Conservation (phyloP, 331 rosid species). For the Erythrophleum ivorense region DNA sequence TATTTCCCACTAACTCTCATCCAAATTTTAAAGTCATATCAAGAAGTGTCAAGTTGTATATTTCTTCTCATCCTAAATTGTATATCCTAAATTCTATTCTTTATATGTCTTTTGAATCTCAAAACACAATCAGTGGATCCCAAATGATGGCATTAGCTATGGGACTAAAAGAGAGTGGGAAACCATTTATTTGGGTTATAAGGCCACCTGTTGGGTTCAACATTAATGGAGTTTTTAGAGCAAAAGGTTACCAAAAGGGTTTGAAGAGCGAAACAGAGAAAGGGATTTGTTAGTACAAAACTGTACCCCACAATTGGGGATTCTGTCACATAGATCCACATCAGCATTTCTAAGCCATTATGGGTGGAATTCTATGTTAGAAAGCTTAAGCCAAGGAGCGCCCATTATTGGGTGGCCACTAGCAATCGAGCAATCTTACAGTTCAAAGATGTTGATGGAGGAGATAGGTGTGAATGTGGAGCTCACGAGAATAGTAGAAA, state of each 20-base stretch:
- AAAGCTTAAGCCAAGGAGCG: constrained; percentile 65
- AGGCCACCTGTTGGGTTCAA: constrained; percentile 67
- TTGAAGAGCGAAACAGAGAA: constrained; percentile 51
- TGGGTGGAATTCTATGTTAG: constrained; percentile 52
- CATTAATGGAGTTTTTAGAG: constrained; percentile 50
- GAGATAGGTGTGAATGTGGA: constrained; percentile 65
- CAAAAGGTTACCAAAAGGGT: constrained; percentile 59
- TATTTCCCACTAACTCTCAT: too few relatives aligned
- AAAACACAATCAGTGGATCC: constrained; percentile 57
- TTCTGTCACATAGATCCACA: constrained; percentile 51
- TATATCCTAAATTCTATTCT: constrained; percentile 45
- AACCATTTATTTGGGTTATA: constrained; percentile 61
- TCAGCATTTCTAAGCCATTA: constrained; percentile 17
- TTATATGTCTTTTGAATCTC: constrained; percentile 75
- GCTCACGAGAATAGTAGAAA: constrained; percentile 51
- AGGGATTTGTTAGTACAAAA: constrained; percentile 53
- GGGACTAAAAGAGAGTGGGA: constrained; percentile 63
- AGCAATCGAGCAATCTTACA: constrained; percentile 65
- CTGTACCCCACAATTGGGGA: constrained; percentile 74
- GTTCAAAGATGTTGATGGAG: constrained; percentile 68
- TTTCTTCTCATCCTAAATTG: too few relatives aligned
- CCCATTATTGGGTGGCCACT: constrained; percentile 73
- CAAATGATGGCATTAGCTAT: constrained; percentile 68
- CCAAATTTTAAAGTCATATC: too few relatives aligned
- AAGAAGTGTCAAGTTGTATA: too few relatives aligned